phyloP scores from a whole-genome alignment of 805 yeast species.

The Blastobotrys attinorum region DNA sequence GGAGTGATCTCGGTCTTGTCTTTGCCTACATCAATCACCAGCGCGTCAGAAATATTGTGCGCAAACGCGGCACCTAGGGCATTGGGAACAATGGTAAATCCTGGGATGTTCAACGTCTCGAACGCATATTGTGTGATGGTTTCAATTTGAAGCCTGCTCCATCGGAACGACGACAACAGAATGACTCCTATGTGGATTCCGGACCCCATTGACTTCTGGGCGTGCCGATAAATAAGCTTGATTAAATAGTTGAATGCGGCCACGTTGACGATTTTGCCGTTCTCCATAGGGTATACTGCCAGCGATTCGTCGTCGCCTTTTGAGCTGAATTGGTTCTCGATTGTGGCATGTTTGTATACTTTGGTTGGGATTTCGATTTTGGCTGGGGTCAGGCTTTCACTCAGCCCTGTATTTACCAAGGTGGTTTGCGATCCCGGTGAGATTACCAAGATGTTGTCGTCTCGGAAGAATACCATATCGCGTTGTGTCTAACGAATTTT shows the following conservation, averaged over 20 bases:
- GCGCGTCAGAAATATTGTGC: slow-evolving; percentile 49
- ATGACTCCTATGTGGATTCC: slow-evolving; percentile 53
- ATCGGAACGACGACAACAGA: slow-evolving; percentile 54
- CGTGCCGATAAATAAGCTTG: slow-evolving; percentile 41
- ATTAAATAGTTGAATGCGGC: slow-evolving; percentile 63
- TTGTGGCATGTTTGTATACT: slow-evolving; percentile 41
- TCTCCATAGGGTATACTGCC: slow-evolving; percentile 54
- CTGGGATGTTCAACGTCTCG: slow-evolving; percentile 64
- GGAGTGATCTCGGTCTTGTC: slow-evolving; percentile 72
- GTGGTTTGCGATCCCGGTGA: slow-evolving; percentile 76
- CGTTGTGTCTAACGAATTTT: neutral
- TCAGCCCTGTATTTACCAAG: slow-evolving; percentile 68
- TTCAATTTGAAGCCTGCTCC: slow-evolving; percentile 67
- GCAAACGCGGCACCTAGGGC: slow-evolving; percentile 70
- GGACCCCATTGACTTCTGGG: slow-evolving; percentile 26
- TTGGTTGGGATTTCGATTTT: slow-evolving; percentile 67
- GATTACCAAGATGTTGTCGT: slow-evolving; percentile 37
- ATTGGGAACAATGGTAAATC: slow-evolving; percentile 60
- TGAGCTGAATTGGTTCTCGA: slow-evolving; percentile 30
- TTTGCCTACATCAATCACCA: slow-evolving; percentile 75
- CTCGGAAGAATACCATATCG: slow-evolving; percentile 30
- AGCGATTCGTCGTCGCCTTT: slow-evolving; percentile 32
- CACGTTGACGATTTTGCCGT: slow-evolving; percentile 57
- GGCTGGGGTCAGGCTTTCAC: slow-evolving; percentile 69
- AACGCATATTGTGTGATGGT: slow-evolving; percentile 64